phyloP scores from a whole-genome alignment of 2,329 filamentous ascomycete genomes.

The Trichophyton equinum region DNA sequence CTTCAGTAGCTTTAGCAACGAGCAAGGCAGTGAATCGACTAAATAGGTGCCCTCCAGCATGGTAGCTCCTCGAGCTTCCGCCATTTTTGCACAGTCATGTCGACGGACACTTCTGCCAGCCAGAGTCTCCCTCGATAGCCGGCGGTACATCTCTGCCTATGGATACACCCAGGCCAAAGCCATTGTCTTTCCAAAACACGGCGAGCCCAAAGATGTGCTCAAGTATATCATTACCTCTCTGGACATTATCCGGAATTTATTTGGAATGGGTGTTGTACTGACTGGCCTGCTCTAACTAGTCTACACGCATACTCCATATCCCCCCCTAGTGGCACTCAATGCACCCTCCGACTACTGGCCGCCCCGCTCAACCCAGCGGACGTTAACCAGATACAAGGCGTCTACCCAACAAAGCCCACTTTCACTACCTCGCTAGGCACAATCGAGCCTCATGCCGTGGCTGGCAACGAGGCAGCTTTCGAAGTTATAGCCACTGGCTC shows the following conservation, averaged over 20 bases:
- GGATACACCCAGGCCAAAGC: constrained; percentile 40
- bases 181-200: constrained; percentile 37
- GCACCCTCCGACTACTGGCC: constrained; percentile 78
- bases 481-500: constrained; percentile 65
- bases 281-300: constrained; percentile 13
- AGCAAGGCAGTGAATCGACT: too few relatives aligned
- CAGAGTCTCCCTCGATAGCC: constrained; percentile 12
- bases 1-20: too few relatives aligned
- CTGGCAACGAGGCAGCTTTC: constrained; percentile 75
- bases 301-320: constrained; percentile 40
- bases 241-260: not conserved
- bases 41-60: not conserved
- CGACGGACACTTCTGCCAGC: not conserved
- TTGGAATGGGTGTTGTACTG: not conserved
- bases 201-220: constrained; percentile 38
- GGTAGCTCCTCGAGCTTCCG: not conserved
- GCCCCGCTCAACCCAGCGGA: constrained; percentile 94
- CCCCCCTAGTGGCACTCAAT: constrained; percentile 43
- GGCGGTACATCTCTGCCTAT: constrained; percentile 34
- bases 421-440: constrained; percentile 71
- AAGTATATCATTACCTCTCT: constrained; percentile 20
- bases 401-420: constrained; percentile 74
- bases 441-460: constrained; percentile 52
- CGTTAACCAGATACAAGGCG: constrained; percentile 95
- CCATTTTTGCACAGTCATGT: not conserved